Base-by-base conservation (phyloP, 108 stramenopile species). In the Cyclostephanos tholiformis region DNA sequence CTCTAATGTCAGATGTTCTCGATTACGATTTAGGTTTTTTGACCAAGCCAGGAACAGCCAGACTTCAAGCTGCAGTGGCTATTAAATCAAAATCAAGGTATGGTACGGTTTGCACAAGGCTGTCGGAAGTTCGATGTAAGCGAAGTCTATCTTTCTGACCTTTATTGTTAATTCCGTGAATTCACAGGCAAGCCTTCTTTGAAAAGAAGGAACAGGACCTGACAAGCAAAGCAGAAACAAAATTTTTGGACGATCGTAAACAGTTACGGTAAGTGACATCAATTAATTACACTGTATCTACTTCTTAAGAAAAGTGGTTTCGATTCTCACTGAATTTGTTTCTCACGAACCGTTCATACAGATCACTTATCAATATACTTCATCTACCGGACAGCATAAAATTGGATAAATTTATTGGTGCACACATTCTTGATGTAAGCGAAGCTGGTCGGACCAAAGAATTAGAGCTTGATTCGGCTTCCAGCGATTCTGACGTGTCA, bases 71-170 rank as follows among this genome's bases (percentile, higher is more conserved):
- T 29, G 75, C 75, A 12, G 58, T 64, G 17, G 80, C 80, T 19
- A n/a, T 81, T 32, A 76, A 81, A 38, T 63, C 75, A 22, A 38
- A 52, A 43, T 81, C 80, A 65, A 76, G 80, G 64, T 78, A 22
- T 19, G 48, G n/a, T n/a, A n/a, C n/a, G n/a, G 41, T 17, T 29
- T 19, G n/a, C 49, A 22, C 16, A 59, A 44, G 12, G 13, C 9
- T 57, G 12, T 64, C 44, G 8, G 44, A 14, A 46, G 64, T 55
- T 12, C 20, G n/a, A 27, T 14, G 62, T 35, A 36, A 22, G n/a
- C 62, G 16, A 23, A 32, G 63, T 38, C 46, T 0, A n/a, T 55
- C 43, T 23, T 41, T 63, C 12, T 63, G 0, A 53, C 19, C 19
- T 7, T 26, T 69, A n/a, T n/a, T n/a, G n/a, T n/a, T n/a, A n/a